Evolutionary conservation across 257 asterid genomes (phyloP), one percentile per base, ranked within the genome.

Genomic region (Plantago ovata): DNA sequence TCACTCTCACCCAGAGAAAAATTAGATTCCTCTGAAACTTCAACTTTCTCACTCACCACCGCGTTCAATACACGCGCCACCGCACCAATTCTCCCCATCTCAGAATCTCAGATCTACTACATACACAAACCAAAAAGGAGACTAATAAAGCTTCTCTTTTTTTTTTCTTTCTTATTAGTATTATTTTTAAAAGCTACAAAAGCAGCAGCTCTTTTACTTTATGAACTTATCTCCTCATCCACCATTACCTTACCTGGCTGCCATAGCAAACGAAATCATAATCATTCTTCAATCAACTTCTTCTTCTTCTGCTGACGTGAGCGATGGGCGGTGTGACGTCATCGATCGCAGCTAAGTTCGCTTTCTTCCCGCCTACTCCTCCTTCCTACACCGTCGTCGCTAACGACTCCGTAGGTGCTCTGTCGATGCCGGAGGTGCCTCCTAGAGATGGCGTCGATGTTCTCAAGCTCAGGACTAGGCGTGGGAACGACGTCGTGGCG

Each of bases 301-400:
- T 22, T 57, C 64, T 9, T 64, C 49, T 74, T 72, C 58, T 18
- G 51, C 40, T 46, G 47, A 24, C 51, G 59, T 20, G 36, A 33
- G 44, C 21, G 22, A 88, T 88, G 98, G 98, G 98, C 54, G 97
- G 95, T 65, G 97, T 93, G 76, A 84, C 96, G 72, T 88, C 96
- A 62, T 89, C 97, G 60, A 89, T 93, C 74, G 98, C 97, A 33
- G 95, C 99, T 56, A 93, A 93, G 79, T 89, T 93, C 68, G 99
- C 99, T 21, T 93, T 93, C 66, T 93, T 89, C 68, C 99, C 97
- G 44, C 96, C 97, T 11, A 84, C 21, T 45, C 99, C 99, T 11
- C 96, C 99, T 55, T 89, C 99, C 23, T 93, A 93, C 78, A 82
- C 97, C 61, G 87, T 89, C 73, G 90, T 79, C 46, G 72, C 71